These are phyloP conservation scores for Mortierella sp. DNA, from an alignment of 371 early-diverging fungal genomes.

Conservation along the genomic window DNA sequence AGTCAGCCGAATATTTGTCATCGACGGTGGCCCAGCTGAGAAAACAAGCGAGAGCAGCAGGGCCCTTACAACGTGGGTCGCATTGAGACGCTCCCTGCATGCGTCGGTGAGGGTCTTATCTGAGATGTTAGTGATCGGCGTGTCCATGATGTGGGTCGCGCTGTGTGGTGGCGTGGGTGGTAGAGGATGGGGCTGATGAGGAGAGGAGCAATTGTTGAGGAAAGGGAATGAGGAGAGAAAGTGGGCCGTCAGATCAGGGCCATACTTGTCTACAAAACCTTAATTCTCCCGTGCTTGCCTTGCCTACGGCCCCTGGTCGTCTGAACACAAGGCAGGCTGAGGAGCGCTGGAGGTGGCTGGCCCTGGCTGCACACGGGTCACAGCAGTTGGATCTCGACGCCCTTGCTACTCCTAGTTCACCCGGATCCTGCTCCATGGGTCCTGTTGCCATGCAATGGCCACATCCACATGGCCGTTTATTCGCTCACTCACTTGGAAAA, in stretches of 20 bases:
- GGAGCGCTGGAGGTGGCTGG: too few species aligned
- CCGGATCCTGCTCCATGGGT: too few species aligned
- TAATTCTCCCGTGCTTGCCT: too few species aligned
- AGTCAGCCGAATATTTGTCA: not conserved
- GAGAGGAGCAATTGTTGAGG: not conserved
- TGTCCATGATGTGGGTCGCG: constrained; percentile 21
- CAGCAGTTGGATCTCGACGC: too few species aligned
- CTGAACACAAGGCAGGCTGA: too few species aligned
- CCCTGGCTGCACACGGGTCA: too few species aligned
- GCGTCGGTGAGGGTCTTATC: constrained; percentile 62
- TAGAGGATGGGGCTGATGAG: not conserved
- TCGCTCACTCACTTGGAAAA: constrained; percentile 22
- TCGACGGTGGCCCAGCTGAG: too few species aligned
- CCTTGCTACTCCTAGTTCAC: too few species aligned
- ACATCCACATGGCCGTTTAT: too few species aligned
- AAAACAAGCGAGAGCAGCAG: not conserved
- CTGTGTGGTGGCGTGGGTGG: not conserved
- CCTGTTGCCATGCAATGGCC: too few species aligned
- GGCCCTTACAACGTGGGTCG: constrained; percentile 66
- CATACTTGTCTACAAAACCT: not conserved
- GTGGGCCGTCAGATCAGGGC: not conserved
- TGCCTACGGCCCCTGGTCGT: not conserved
- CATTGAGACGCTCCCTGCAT: constrained; percentile 63
- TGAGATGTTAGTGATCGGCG: constrained; percentile 59
- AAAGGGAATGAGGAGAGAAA: not conserved